These are phyloP conservation scores for Pythium angustatum DNA, from an alignment of 352 stramenopile genomes.

Conservation along the genomic window DNA sequence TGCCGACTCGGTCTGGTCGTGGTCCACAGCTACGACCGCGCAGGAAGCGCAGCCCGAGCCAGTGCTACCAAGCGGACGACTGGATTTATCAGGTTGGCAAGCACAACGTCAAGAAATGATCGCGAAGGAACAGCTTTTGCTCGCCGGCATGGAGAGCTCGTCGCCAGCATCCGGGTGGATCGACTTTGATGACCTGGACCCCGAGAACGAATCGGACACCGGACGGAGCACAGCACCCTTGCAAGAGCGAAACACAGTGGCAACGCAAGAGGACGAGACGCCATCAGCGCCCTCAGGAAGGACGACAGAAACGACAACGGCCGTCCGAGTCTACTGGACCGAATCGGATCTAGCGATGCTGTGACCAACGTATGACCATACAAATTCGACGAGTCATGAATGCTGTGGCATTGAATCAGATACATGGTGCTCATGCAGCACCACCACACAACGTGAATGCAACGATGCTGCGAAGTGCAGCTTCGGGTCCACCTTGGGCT, in stretches of 20 bases:
- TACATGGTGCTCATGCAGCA: no score
- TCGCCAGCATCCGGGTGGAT: conserved; percentile 45
- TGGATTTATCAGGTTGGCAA: conserved; percentile 66
- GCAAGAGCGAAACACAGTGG: no score
- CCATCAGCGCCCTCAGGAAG: background rate
- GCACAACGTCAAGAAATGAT: conserved; percentile 53
- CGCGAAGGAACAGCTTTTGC: conserved; percentile 50
- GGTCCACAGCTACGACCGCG: conserved; percentile 17
- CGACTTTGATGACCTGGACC: conserved; percentile 46
- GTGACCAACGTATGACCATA: conserved; percentile 10
- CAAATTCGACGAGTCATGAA: no score
- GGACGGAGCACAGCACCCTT: no score
- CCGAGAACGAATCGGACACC: no score
- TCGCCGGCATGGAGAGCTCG: conserved; percentile 37
- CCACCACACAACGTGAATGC: no score
- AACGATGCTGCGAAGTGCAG: no score
- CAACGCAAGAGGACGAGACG: background rate
- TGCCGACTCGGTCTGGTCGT: conserved; percentile 23
- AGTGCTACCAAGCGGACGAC: conserved; percentile 17
- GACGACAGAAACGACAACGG: background rate
- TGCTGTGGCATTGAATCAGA: no score
- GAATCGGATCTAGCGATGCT: conserved; percentile 38
- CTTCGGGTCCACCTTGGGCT: no score
- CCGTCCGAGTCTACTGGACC: conserved; percentile 5
- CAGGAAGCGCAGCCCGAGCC: conserved; percentile 1